Evolutionary conservation across 257 asterid genomes (phyloP).

Genomic region (Vinca minor): DNA sequence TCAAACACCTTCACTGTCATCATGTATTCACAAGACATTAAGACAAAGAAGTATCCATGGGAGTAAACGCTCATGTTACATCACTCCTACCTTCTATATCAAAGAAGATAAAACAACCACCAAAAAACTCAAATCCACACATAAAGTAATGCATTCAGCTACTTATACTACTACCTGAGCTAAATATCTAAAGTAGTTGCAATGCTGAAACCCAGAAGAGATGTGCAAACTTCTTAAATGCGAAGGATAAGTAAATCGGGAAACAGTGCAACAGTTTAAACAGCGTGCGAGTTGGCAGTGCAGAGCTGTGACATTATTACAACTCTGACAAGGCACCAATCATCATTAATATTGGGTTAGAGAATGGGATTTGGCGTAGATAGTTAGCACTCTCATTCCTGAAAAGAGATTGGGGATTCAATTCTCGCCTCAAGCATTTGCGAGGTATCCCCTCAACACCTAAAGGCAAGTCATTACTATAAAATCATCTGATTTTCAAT

Average conservation of each 20-base stretch:
- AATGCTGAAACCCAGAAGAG: neutral
- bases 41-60: constrained; percentile 19
- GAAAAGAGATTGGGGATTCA: neutral
- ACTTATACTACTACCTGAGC: neutral
- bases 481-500: neutral
- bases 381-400: neutral
- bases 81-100: neutral
- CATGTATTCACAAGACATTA: constrained; percentile 16
- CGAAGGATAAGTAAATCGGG: neutral
- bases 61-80: neutral
- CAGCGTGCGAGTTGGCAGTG: neutral
- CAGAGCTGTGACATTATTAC: neutral
- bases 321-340: neutral
- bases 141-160: neutral
- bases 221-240: neutral
- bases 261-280: neutral
- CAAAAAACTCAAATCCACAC: neutral
- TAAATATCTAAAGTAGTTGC: neutral
- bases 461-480: neutral
- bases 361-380: neutral
- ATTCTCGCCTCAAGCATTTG: neutral
- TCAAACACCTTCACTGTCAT: constrained; percentile 85
- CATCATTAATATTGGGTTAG: neutral
- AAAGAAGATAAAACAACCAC: neutral
- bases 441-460: neutral